phyloP scores from a whole-genome alignment of 345 rosid genomes.

The Populus ilicifolia region DNA sequence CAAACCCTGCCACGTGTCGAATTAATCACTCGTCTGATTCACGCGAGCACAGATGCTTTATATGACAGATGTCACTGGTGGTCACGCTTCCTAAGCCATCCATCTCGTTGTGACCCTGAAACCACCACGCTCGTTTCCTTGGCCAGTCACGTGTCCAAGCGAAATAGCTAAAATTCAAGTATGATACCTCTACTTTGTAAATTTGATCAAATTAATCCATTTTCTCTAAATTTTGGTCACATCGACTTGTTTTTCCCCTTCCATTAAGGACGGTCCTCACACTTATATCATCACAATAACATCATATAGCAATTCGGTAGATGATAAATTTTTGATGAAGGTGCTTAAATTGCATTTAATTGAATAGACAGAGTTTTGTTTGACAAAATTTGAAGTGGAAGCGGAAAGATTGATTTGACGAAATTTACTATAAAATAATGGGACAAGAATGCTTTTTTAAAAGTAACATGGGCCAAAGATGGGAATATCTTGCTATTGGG shows the following conservation, averaged over 20 bases:
- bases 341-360: neutral
- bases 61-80: no score
- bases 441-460: neutral
- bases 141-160: no score
- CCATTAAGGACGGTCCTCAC: neutral
- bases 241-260: neutral
- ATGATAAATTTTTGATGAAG: neutral
- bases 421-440: neutral
- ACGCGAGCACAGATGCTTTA: no score
- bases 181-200: neutral
- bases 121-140: no score
- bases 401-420: neutral
- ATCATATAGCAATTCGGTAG: neutral
- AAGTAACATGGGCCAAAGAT: neutral
- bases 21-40: no score
- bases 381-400: neutral
- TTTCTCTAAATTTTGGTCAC: neutral
- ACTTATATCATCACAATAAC: no score
- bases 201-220: neutral
- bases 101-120: no score
- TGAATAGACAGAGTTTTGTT: neutral
- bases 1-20: no score
- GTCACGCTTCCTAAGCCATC: no score
- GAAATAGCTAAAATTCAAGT: neutral
- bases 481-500: neutral